Base-by-base conservation (phyloP, 2,329 filamentous ascomycete species). In the Fusarium pseudonygamai region DNA sequence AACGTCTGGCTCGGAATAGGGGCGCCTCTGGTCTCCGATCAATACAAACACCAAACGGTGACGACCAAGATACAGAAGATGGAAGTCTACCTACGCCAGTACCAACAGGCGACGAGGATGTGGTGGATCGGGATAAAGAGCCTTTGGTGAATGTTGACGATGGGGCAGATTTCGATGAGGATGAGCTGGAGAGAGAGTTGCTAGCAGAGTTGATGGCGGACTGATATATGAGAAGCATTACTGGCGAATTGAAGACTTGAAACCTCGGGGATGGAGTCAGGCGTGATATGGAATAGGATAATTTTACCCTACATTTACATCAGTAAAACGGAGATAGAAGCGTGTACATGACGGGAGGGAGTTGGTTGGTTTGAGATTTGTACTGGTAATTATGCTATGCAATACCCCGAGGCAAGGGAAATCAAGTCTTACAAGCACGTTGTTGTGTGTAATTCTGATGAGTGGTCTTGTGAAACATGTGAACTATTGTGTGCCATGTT, bases 111-210 rank as follows among this genome's bases (percentile, higher is more conserved):
- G 79, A 79, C 24, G 82, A 83, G 28, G 80, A 57, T 76, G 80
- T 46, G 72, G 79, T 69, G 36, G 71, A 76, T 20, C 80, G 81
- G 20, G 80, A 82, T 13, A 80, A 50, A 74, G 76, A 53, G 15
- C 72, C 77, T 30, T 79, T 65, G 24, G 66, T 72, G 11, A 76
- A 76, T 37, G 39, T 55, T 13, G 79, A 80, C n/a, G 78, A 80
- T 45, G 79, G 80, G 13, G 80, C 80, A n/a, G 85, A 85, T 46
- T 81, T 84, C 57, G 85, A 86, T 49, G 87, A 88, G 15, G 87
- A 88, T 60, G 90, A 91, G 75, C 80, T 92, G 56, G 91, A 91
- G 79, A 87, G 89, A 42, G 90, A 91, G 75, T 84, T 93, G 78
- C 83, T 90, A 76, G 89, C 89, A 3, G 90, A 89, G 72, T 83